Base-by-base conservation (phyloP, 2,329 filamentous ascomycete species). In the Thelonectria blattea region DNA sequence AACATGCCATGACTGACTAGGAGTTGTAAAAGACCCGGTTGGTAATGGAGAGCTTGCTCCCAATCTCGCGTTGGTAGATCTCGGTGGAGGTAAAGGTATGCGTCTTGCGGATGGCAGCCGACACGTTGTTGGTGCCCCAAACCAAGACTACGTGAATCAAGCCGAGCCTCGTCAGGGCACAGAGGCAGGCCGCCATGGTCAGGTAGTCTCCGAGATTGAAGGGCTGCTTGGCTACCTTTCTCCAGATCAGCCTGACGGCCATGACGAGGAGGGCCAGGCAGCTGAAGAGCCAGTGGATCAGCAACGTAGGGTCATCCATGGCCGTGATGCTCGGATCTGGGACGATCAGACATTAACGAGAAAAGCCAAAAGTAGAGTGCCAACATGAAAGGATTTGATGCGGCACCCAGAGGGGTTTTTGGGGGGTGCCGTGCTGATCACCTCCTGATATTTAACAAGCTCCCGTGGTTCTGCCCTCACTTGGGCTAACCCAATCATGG, bases 11-110 rank as follows among this genome's bases (percentile, higher is more conserved):
- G 17, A 58, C 61, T 62, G 11, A 63, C 61, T 61, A 62, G 22
- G 61, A 63, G 34, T 63, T 63, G 52, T 63, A 63, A 17, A 63
- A 61, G 4, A 63, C 61, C 2, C 61, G 58, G 18, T 63, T 63
- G 5, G 43, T 42, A 39, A 63, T 58, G 10, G 61, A 55, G 24
- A 63, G 45, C 37, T 63, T 63, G 48, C 61, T 63, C 3, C 61
- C 61, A 14, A 62, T 49, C 17, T 52, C 43, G 2, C 61, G 51
- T 8, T 34, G 51, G 37, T 61, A 52, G 22, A 63, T 61, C 14
- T 63, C 56, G n/a, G 37, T 41, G 8, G 52, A 8, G 1, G 61
- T 62, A n/a, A 63, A 63, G 11, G 46, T 37, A 14, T 56, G 47
- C 3, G 58, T 63, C 39, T 62, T 45, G 15, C 62, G 60, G 17